phyloP scores from a whole-genome alignment of 139 green algal species.

The Chlorella sp. region DNA sequence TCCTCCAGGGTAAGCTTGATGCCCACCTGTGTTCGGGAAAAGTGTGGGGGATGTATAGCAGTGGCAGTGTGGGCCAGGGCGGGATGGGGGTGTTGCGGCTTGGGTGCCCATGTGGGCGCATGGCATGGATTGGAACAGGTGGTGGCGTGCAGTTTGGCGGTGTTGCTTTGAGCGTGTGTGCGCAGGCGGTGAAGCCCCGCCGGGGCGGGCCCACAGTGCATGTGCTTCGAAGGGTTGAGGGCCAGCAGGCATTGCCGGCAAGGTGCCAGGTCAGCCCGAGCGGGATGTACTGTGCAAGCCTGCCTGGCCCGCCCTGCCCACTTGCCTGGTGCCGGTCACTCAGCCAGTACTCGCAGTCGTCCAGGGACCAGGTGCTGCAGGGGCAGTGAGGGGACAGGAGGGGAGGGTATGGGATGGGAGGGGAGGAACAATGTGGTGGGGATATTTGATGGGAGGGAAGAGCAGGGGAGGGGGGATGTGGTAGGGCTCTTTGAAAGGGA shows the following conservation, averaged over 20 bases:
- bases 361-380: slow-evolving; percentile 69
- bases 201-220: no score
- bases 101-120: not conserved
- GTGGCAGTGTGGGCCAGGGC: not conserved
- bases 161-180: not conserved
- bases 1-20: slow-evolving; percentile 74
- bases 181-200: no score
- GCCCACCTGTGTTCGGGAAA: slow-evolving; percentile 49
- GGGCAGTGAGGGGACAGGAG: not conserved
- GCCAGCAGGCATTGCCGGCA: no score
- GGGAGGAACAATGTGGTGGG: not conserved
- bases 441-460: no score
- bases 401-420: not conserved
- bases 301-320: not conserved
- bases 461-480: not conserved
- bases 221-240: no score
- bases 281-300: not conserved
- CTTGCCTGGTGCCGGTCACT: slow-evolving; percentile 41
- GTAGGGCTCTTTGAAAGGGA: not conserved
- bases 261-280: no score
- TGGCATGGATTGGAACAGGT: no score
- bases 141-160: no score
- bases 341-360: slow-evolving; percentile 77
- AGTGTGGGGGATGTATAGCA: not conserved
- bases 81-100: not conserved